These are phyloP conservation scores for Camelina neglecta DNA, from an alignment of 345 rosid genomes.

Conservation along the genomic window DNA sequence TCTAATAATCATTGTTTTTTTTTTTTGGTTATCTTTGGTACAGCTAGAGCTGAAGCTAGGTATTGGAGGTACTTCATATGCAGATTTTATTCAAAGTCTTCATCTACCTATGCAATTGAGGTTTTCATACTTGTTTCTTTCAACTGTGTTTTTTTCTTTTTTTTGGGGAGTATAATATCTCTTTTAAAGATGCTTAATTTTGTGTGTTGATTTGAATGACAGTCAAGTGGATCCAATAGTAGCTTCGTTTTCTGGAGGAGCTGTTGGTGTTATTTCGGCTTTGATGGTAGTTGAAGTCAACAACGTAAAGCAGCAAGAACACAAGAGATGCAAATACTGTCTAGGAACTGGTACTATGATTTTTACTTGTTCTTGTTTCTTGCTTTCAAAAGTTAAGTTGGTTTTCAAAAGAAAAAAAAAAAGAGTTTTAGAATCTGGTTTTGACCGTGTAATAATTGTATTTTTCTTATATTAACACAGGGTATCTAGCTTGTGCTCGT, in stretches of 20 bases:
- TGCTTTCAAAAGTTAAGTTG: background rate
- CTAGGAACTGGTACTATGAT: slow-evolving; percentile 80
- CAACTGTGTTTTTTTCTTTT: slow-evolving; percentile 22
- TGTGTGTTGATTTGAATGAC: slow-evolving; percentile 41
- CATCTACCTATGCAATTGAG: slow-evolving; percentile 95
- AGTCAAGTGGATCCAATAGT: slow-evolving; percentile 97
- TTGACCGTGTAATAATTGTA: background rate
- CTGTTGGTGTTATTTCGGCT: slow-evolving; percentile 96
- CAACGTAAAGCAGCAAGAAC: slow-evolving; percentile 94
- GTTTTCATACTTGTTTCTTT: slow-evolving; percentile 43
- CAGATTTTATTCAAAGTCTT: slow-evolving; percentile 72
- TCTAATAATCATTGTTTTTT: slow-evolving; percentile 6
- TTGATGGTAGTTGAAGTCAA: slow-evolving; percentile 97
- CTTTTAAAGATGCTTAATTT: slow-evolving; percentile 3
- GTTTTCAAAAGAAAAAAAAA: background rate
- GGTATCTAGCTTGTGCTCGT: slow-evolving; percentile 97
- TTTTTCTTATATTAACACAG: slow-evolving; percentile 49
- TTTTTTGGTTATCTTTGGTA: slow-evolving; percentile 36
- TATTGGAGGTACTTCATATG: slow-evolving; percentile 90
- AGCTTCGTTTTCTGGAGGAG: slow-evolving; percentile 98
- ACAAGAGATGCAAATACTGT: slow-evolving; percentile 97
- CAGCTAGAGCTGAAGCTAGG: slow-evolving; percentile 97
- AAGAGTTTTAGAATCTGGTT: background rate
- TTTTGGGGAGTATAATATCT: background rate
- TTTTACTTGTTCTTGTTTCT: slow-evolving; percentile 4